A percentile compares a stretch with the other conserved stretches of the same genome.
Evolutionary conservation across 345 rosid species (phyloP).

Genomic region (Brassica juncea): DNA sequence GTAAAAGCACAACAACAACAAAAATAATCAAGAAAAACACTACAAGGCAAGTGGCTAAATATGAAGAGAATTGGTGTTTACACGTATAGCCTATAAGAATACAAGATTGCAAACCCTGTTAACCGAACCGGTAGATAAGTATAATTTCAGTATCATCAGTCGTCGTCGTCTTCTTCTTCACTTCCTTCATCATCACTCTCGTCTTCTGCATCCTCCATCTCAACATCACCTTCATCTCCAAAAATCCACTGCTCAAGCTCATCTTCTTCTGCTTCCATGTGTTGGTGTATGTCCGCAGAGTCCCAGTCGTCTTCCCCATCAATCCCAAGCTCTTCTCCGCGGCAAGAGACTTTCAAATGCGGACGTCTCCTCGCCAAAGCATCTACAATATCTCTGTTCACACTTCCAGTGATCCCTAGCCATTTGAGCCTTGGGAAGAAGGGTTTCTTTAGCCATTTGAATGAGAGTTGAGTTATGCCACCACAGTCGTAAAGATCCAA

Average conservation of each 20-base stretch:
- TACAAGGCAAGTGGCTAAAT: background rate
- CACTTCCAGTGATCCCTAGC: conserved; percentile 83
- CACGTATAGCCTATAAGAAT: background rate
- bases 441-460: conserved; percentile 82
- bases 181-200: conserved; percentile 39
- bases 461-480: conserved; percentile 73
- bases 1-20: conserved; percentile 16
- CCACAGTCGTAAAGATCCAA: conserved; percentile 74
- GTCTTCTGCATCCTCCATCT: conserved; percentile 43
- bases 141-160: background rate
- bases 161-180: conserved; percentile 28
- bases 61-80: background rate
- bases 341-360: conserved; percentile 61
- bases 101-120: background rate
- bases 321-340: conserved; percentile 74
- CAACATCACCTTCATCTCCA: conserved; percentile 36
- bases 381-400: conserved; percentile 74
- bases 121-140: background rate
- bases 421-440: conserved; percentile 85
- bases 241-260: conserved; percentile 41
- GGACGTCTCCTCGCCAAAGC: conserved; percentile 80
- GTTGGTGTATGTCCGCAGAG: conserved; percentile 38
- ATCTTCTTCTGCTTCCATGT: conserved; percentile 47
- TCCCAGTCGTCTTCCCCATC: conserved; percentile 63
- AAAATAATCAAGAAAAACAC: background rate